Base-by-base conservation (phyloP, 1,284 basidiomycete species). In the Cronartium ribicola region DNA sequence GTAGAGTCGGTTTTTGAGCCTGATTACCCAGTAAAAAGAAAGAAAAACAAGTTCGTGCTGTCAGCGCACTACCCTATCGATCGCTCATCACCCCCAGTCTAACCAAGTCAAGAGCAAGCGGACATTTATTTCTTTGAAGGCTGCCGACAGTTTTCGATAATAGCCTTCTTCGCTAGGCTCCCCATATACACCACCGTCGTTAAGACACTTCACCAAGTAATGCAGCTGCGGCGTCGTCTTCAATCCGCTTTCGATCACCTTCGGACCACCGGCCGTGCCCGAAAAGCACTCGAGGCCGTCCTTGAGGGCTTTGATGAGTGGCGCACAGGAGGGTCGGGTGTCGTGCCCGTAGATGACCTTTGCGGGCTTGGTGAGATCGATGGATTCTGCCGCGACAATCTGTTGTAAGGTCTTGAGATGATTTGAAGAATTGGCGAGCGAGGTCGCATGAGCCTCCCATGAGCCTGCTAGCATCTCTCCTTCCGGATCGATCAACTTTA, bases 381-480 rank as follows among this genome's bases (percentile, higher is more conserved):
- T 92, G 79, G 88, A 88, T 67, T 88, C 82, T 13, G 84, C 83
- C 69, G 84, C 83, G 51, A 94, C 85, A 75, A 98, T 83, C 3
- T 84, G 81, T 37, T 88, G 83, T 68, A 98, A 84, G 10, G 51
- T 55, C 29, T 55, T 55, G 17, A 55, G 29, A 55, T 55, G 51
- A 6, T 85, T 85, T 8, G 84, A 83, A 78, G 92, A 92, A 81
- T 98, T 98, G 75, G 94, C 91, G n/a, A 98, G 84, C 5, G 83
- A 82, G 5, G 96, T 95, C 22, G 95, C 94, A 80, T 95, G 87
- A 0, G 82, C 81, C 82, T 99, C 96, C 96, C 96, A 99, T 43
- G 91, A 86, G 0, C 90, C 84, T 80, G 95, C 91, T n/a, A 99
- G 87, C 96, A 99, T 99, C 82, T 99, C 96, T n/a, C 96, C 96